A percentile compares a stretch with the other conserved stretches of the same genome.
phyloP scores from a whole-genome alignment of 768 basidiomycete genomes.

The Leccinum uliginosum region DNA sequence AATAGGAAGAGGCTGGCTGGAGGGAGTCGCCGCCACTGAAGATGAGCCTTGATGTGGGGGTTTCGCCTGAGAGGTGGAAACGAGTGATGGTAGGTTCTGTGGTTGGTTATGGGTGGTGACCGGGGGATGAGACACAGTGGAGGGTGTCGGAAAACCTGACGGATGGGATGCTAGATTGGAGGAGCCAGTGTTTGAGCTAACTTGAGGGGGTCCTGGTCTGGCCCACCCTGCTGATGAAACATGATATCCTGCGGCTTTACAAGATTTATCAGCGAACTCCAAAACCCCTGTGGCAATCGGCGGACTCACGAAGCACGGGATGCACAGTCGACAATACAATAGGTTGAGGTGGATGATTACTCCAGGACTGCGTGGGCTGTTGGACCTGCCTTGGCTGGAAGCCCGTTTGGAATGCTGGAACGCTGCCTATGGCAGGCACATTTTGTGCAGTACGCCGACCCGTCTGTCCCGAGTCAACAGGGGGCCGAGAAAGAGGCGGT shows the following conservation, averaged over 20 bases:
- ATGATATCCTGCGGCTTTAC: constrained; percentile 1
- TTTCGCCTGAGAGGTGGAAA: constrained; percentile 4
- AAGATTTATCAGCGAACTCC: neutral
- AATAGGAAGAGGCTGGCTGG: neutral
- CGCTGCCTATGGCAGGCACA: constrained; percentile 1
- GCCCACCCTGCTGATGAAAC: neutral
- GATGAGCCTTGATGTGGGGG: constrained; percentile 2
- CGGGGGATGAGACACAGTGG: neutral
- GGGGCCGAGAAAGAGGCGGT: neutral
- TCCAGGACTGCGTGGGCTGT: constrained; percentile 11
- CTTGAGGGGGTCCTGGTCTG: neutral
- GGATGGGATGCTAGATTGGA: neutral
- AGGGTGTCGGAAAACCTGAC: neutral
- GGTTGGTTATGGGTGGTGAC: constrained; percentile 1
- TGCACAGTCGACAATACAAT: neutral
- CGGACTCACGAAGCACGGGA: constrained; percentile 9
- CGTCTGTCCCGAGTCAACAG: constrained; percentile 5
- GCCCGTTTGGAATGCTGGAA: neutral
- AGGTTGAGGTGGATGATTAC: constrained; percentile 5
- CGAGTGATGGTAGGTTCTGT: neutral
- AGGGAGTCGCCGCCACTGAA: neutral
- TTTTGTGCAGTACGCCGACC: constrained; percentile 12
- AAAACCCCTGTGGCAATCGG: neutral
- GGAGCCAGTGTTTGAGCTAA: neutral
- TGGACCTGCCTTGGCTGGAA: constrained; percentile 6